Conservation (phyloP, 2,329 filamentous ascomycete species). For the Dactylellina sp. region DNA sequence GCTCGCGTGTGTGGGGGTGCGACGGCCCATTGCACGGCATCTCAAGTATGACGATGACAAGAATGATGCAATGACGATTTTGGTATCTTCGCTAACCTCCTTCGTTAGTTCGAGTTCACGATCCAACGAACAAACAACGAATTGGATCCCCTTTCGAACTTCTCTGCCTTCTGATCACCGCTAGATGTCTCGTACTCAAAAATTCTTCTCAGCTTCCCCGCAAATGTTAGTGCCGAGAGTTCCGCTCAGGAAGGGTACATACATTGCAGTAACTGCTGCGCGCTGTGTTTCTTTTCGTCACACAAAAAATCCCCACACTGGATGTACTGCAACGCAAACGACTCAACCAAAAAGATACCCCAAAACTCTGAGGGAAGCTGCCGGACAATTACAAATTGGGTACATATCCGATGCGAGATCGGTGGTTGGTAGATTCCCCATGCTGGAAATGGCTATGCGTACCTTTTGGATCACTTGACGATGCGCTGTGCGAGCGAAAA, state of each 20-base stretch:
- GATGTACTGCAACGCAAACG: constrained; percentile 18
- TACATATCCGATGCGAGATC: constrained; percentile 15
- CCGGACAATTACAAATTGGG: background rate
- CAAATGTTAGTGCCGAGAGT: constrained; percentile 44
- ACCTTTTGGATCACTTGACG: constrained; percentile 46
- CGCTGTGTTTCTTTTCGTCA: constrained; percentile 39
- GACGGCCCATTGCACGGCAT: constrained; percentile 40
- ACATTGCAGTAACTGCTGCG: constrained; percentile 24
- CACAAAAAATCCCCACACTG: constrained; percentile 46
- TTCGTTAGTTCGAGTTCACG: background rate
- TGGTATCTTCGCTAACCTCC: background rate
- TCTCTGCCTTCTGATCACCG: constrained; percentile 7
- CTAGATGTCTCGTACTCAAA: background rate
- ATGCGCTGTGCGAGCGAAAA: constrained; percentile 22
- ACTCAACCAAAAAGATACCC: background rate
- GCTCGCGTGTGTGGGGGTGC: constrained; percentile 20
- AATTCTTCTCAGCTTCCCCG: constrained; percentile 18
- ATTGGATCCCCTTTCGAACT: too few relatives aligned
- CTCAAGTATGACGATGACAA: constrained; percentile 55
- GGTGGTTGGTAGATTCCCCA: constrained; percentile 22
- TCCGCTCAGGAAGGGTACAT: constrained; percentile 20
- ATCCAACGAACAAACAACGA: too few relatives aligned
- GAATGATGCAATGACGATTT: constrained; percentile 44
- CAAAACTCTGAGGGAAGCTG: background rate
- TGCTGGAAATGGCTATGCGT: constrained; percentile 4